Evolutionary conservation across 2,329 filamentous ascomycete species (phyloP), one percentile per base, ranked within the genome.

Genomic region (Chaetomiaceae sp.): DNA sequence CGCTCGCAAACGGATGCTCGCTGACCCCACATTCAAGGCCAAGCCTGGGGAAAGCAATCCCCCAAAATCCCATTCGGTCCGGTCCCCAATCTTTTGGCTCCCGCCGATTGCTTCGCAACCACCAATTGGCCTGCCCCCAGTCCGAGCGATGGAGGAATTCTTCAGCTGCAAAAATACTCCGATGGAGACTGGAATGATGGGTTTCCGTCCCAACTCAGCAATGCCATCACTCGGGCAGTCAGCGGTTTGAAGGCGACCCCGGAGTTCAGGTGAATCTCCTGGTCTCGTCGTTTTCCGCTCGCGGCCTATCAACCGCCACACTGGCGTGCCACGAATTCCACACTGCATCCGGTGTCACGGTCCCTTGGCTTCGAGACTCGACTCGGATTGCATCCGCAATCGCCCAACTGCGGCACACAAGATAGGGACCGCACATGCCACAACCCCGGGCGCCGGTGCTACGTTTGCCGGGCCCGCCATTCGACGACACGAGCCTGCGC

Each of bases 21-120:
- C 8, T 27, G 19, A 25, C 44, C n/a, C 29, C 29, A 38, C 12
- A n/a, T 29, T 25, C 17, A 27, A 27, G 25, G 23, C n/a, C 19
- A 14, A n/a, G 22, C 14, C 29, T 31, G 44, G 37, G 33, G 31
- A 38, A 14, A 22, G 17, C 37, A 42, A 31, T 27, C 14, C 38
- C 43, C 25, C n/a, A 7, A 25, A 48, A 25, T 36, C n/a, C 31
- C 9, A 55, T 52, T 55, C 53, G 53, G 53, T 44, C 53, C 53
- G 53, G 43, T 47, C 40, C n/a, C 47, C 39, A 51, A 44, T 51
- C 48, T 42, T 25, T 29, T 47, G n/a, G n/a, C n/a, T 47, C 40
- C 37, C 44, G 36, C 25, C 17, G n/a, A 19, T 39, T 20, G 4
- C 46, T n/a, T 4, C 31, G 20, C 14, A 22, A 11, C 6, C n/a